Evolutionary conservation across 2,329 filamentous ascomycete species (phyloP).

Genomic region (Pseudopyrenochaeta lycopersici): DNA sequence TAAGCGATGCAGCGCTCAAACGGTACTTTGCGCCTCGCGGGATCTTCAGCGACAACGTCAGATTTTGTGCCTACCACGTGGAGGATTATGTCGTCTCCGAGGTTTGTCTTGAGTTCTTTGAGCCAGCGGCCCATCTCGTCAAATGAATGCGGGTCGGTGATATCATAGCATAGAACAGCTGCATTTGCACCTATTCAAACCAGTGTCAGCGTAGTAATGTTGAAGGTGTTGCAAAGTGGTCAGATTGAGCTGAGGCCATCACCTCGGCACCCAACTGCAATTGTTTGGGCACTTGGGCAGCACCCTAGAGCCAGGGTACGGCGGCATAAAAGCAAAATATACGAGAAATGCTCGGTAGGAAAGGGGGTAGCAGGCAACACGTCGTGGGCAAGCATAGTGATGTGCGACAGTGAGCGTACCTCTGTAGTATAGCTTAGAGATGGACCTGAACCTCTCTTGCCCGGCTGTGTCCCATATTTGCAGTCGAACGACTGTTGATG

Average conservation of each 20-base stretch:
- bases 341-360: conserved; percentile 1
- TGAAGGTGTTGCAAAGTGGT: background rate
- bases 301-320: conserved; percentile 4
- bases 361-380: conserved; percentile 6
- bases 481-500: conserved; percentile 85
- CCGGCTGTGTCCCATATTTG: conserved; percentile 98
- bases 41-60: conserved; percentile 88
- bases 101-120: conserved; percentile 80
- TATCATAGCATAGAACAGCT: conserved; percentile 93
- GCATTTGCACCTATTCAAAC: conserved; percentile 76
- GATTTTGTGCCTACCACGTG: conserved; percentile 86
- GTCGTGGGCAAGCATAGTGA: background rate
- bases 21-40: conserved; percentile 79
- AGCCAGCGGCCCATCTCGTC: conserved; percentile 90
- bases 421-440: conserved; percentile 94
- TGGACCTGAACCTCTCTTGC: conserved; percentile 93
- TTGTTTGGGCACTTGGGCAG: conserved; percentile 14
- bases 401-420: conserved; percentile 35
- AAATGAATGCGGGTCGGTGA: conserved; percentile 86
- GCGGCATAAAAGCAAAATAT: conserved; percentile 3
- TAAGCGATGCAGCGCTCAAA: conserved; percentile 97
- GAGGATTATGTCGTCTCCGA: conserved; percentile 79
- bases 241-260: conserved; percentile 6
- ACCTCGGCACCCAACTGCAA: conserved; percentile 1
- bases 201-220: conserved; percentile 6